Conservation (phyloP, 345 rosid species). For the Mangifera indica region DNA sequence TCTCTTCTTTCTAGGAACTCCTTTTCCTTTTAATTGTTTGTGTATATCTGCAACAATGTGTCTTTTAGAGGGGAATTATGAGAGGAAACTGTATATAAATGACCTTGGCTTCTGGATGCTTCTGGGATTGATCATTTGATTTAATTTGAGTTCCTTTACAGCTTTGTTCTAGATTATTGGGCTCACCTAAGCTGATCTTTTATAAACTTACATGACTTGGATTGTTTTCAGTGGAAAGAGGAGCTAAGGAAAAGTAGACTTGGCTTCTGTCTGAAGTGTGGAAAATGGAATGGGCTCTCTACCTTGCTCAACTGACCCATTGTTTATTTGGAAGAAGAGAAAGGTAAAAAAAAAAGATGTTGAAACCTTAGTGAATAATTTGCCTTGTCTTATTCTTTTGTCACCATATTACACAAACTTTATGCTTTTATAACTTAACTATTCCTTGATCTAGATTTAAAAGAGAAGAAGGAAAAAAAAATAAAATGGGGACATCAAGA, state of each 20-base stretch:
- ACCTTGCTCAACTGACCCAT: neutral
- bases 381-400: neutral
- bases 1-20: neutral
- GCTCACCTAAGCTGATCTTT: conserved; percentile 3
- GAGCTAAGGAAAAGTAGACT: neutral
- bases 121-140: neutral
- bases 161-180: neutral
- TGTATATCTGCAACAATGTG: neutral
- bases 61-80: neutral
- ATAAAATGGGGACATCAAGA: neutral
- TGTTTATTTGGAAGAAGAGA: neutral
- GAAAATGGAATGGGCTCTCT: neutral
- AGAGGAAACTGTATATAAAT: neutral
- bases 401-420: neutral
- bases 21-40: neutral
- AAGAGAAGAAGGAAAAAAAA: neutral
- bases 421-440: neutral
- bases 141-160: neutral
- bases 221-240: neutral
- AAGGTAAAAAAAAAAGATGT: no score
- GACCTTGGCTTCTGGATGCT: neutral
- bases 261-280: neutral
- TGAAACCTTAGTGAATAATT: neutral
- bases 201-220: neutral
- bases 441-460: neutral